Percentiles rank a stretch among this genome's conserved stretches.
These are phyloP conservation scores for Beta lomatogona DNA, from an alignment of 179 eudicot genomes.

Conservation along the genomic window DNA sequence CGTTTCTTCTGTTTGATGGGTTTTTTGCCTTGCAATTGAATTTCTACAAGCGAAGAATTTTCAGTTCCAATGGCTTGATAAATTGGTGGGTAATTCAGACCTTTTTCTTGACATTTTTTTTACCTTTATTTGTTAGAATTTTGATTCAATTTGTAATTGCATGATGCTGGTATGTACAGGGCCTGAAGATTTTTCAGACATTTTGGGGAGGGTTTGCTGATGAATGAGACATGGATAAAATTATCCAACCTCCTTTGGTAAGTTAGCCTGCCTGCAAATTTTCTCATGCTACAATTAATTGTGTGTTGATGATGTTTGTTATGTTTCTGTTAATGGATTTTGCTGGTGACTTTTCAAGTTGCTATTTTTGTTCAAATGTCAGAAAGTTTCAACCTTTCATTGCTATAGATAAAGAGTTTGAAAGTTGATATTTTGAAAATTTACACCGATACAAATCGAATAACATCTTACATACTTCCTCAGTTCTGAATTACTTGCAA, in stretches of 20 bases:
- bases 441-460: too few species aligned
- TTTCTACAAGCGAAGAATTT: conserved; percentile 21
- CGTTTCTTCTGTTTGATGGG: conserved; percentile 14
- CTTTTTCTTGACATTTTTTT: background rate
- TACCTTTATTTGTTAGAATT: background rate
- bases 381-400: conserved; percentile 5
- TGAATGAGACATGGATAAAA: conserved; percentile 53
- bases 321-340: background rate
- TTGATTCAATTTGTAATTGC: too few species aligned
- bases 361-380: background rate
- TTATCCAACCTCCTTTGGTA: conserved; percentile 89
- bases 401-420: background rate
- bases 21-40: conserved; percentile 10
- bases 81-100: conserved; percentile 28
- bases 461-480: too few species aligned
- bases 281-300: conserved; percentile 1
- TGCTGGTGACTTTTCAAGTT: background rate
- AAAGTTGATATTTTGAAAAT: too few species aligned
- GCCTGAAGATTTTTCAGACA: conserved; percentile 12
- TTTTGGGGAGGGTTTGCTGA: conserved; percentile 30
- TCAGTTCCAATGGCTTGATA: conserved; percentile 19
- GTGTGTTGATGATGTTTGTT: background rate
- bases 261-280: conserved; percentile 17
- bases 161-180: conserved; percentile 22
- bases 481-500: too few species aligned